phyloP scores from a whole-genome alignment of 306 rosid genomes.

The Trifolium pratense region DNA sequence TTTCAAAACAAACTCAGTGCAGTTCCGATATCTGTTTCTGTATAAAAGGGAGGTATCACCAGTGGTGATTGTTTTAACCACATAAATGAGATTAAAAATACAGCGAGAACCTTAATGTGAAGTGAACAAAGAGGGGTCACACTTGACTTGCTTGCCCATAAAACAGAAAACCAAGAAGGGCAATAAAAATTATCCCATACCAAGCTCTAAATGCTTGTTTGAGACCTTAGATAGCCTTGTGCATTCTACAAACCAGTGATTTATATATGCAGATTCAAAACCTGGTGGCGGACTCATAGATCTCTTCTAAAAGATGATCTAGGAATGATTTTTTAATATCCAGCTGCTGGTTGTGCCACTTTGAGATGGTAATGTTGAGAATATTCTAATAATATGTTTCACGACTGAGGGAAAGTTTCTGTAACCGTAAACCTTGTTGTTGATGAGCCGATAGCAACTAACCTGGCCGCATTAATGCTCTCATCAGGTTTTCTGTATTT shows the following conservation, averaged over 20 bases:
- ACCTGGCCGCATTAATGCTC: not conserved
- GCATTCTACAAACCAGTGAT: not conserved
- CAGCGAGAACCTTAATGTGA: not conserved
- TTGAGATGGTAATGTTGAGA: not conserved
- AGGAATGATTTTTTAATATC: not conserved
- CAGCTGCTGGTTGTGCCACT: not conserved
- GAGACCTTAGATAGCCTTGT: not conserved
- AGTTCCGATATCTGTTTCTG: not conserved
- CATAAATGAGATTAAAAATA: not conserved
- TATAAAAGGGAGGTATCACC: not conserved
- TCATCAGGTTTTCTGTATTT: constrained; percentile 1
- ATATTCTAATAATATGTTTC: not conserved
- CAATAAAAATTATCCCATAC: not conserved
- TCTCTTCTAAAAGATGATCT: not conserved
- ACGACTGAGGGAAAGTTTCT: not conserved
- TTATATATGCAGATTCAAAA: not conserved
- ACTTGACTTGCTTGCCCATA: not conserved
- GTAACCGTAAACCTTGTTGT: not conserved
- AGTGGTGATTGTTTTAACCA: not conserved
- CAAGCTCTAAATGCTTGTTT: not conserved
- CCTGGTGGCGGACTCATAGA: not conserved
- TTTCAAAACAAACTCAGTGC: not conserved
- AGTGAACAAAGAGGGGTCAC: not conserved
- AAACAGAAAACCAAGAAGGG: not conserved
- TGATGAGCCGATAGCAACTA: not conserved